These are phyloP conservation scores for Fonsecaea multimorphosa DNA, from an alignment of 2,329 filamentous ascomycete genomes.

Conservation along the genomic window DNA sequence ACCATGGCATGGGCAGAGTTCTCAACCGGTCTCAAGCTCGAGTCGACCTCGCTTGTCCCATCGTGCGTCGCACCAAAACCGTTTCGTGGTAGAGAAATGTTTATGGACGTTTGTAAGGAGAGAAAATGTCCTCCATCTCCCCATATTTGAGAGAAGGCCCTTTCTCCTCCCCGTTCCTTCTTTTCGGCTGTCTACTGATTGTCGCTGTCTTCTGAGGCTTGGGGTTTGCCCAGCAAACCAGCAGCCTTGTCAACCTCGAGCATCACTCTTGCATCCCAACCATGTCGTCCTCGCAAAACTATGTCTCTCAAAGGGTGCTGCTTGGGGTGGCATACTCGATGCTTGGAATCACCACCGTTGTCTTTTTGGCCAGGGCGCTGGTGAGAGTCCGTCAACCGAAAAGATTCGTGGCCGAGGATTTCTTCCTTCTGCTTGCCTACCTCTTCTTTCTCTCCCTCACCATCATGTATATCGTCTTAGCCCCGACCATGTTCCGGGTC, in stretches of 20 bases:
- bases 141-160: neutral
- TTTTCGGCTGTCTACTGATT: neutral
- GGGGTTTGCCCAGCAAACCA: neutral
- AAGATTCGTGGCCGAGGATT: conserved; percentile 41
- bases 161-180: neutral
- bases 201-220: neutral
- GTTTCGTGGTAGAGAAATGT: neutral
- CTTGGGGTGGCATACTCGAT: conserved; percentile 32
- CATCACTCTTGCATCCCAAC: neutral
- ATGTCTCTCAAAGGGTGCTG: conserved; percentile 21
- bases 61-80: conserved; percentile 4
- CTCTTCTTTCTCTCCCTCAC: conserved; percentile 42
- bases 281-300: conserved; percentile 30
- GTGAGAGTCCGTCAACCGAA: conserved; percentile 33
- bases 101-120: neutral
- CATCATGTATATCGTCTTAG: conserved; percentile 47
- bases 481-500: conserved; percentile 44
- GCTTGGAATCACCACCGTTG: conserved; percentile 35
- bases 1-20: neutral
- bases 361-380: conserved; percentile 31
- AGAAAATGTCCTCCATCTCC: conserved; percentile 1
- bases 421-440: conserved; percentile 40
- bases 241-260: neutral
- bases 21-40: neutral
- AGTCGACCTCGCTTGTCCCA: neutral